Evolutionary conservation across 306 rosid genomes (phyloP).

Genomic region (Vachellia pachyceras): DNA sequence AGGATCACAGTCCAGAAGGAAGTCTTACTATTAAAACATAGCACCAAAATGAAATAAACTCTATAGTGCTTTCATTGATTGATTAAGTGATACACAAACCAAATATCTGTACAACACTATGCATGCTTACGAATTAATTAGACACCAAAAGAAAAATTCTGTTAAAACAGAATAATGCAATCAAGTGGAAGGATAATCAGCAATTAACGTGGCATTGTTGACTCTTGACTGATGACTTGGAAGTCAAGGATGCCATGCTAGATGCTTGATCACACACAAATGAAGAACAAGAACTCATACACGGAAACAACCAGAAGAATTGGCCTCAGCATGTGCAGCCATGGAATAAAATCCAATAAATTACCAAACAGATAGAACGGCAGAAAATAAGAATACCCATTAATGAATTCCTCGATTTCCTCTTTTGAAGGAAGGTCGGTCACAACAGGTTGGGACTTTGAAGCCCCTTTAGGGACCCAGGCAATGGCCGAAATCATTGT

Average conservation of each 20-base stretch:
- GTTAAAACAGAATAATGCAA: too few species aligned
- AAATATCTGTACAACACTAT: too few species aligned
- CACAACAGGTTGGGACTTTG: slow-evolving; percentile 58
- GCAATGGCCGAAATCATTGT: slow-evolving; percentile 73
- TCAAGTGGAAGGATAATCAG: neutral
- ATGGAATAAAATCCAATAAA: neutral
- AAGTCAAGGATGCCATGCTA: neutral
- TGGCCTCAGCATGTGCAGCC: neutral
- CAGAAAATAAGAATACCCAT: slow-evolving; percentile 34
- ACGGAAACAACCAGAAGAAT: neutral
- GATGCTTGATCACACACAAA: neutral
- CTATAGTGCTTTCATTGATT: too few species aligned
- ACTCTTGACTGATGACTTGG: neutral
- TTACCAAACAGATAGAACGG: neutral
- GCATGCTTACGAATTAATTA: too few species aligned
- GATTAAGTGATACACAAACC: too few species aligned
- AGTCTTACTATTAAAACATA: neutral
- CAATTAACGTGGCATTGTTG: neutral
- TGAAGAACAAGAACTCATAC: neutral
- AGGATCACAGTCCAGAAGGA: neutral
- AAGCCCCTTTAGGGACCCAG: slow-evolving; percentile 84
- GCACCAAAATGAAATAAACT: too few species aligned
- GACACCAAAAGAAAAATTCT: too few species aligned
- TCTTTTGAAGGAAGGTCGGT: slow-evolving; percentile 78
- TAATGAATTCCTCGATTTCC: slow-evolving; percentile 61